phyloP scores from a whole-genome alignment of 1,284 basidiomycete genomes.

The Prillingera fragicola region DNA sequence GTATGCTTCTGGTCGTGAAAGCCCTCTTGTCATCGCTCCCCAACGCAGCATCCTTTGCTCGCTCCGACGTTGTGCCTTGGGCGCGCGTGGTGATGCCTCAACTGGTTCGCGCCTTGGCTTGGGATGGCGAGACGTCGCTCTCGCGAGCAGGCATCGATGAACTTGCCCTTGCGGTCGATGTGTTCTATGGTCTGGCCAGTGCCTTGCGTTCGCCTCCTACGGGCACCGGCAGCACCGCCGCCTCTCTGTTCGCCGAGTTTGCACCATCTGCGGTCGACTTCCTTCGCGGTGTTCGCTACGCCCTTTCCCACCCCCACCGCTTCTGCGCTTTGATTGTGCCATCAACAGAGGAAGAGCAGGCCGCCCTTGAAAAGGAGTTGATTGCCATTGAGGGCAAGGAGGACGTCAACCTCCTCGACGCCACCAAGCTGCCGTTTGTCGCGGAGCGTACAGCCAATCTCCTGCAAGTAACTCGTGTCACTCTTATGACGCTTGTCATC shows the following conservation, averaged over 20 bases:
- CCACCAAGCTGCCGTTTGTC: slow-evolving; percentile 62
- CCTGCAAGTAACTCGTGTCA: slow-evolving; percentile 62
- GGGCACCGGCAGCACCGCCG: slow-evolving; percentile 26
- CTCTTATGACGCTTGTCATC: slow-evolving; percentile 63
- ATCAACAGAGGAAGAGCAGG: slow-evolving; percentile 67
- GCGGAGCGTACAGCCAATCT: slow-evolving; percentile 64
- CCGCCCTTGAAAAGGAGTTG: slow-evolving; percentile 55
- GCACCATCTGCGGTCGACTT: slow-evolving; percentile 62
- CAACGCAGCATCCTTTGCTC: slow-evolving; percentile 66
- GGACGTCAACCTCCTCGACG: slow-evolving; percentile 52
- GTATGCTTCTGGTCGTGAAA: slow-evolving; percentile 74
- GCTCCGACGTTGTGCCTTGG: slow-evolving; percentile 76
- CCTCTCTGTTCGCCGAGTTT: slow-evolving; percentile 62
- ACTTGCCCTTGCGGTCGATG: slow-evolving; percentile 66
- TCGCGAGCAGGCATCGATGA: slow-evolving; percentile 70
- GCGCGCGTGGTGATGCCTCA: slow-evolving; percentile 79
- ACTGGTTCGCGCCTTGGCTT: slow-evolving; percentile 66
- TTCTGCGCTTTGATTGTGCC: slow-evolving; percentile 74
- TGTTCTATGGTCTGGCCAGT: slow-evolving; percentile 64
- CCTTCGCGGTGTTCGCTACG: slow-evolving; percentile 83
- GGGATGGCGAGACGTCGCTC: slow-evolving; percentile 70
- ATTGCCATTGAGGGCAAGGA: slow-evolving; percentile 50
- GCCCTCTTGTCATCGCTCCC: slow-evolving; percentile 56
- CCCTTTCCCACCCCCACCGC: slow-evolving; percentile 82
- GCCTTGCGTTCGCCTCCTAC: slow-evolving; percentile 50